A percentile compares a stretch with the other conserved stretches of the same genome.
phyloP scores from a whole-genome alignment of 805 yeast genomes.

The Metschnikowia cerradonensis region DNA sequence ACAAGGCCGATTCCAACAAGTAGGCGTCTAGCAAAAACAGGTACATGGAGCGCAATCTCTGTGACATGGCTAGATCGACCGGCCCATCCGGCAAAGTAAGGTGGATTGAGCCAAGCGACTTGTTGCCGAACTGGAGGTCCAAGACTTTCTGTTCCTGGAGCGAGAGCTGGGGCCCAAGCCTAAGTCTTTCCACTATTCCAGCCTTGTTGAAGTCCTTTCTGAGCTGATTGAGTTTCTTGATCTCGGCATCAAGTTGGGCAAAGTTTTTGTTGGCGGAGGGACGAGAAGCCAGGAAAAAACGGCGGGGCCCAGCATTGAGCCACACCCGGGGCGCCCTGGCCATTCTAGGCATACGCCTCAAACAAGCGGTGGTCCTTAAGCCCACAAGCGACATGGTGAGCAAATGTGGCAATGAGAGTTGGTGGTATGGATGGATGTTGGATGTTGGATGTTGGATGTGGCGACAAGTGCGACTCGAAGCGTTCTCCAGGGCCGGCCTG shows the following conservation, averaged over 20 bases:
- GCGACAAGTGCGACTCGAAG: neutral
- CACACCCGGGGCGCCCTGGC: neutral
- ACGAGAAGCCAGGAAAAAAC: neutral
- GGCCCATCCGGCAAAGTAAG: slow-evolving; percentile 13
- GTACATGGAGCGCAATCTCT: slow-evolving; percentile 16
- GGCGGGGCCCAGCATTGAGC: neutral
- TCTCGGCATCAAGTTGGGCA: neutral
- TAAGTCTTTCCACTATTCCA: slow-evolving; percentile 23
- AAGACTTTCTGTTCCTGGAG: slow-evolving; percentile 4
- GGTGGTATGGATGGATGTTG: neutral
- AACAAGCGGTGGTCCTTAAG: slow-evolving; percentile 1
- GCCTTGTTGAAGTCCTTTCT: slow-evolving; percentile 21
- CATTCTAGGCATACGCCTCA: neutral
- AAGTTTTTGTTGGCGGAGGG: slow-evolving; percentile 1
- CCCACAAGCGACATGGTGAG: slow-evolving; percentile 5
- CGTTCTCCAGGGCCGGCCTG: neutral
- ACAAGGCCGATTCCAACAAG: slow-evolving; percentile 21
- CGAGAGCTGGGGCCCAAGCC: slow-evolving; percentile 20
- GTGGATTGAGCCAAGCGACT: neutral
- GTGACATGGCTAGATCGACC: slow-evolving; percentile 14
- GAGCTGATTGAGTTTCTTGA: slow-evolving; percentile 9
- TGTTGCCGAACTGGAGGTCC: slow-evolving; percentile 2
- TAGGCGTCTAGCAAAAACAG: slow-evolving; percentile 24
- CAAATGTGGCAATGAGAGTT: neutral
- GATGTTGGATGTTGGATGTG: neutral